phyloP scores from a whole-genome alignment of 176 grass and related monocot genomes.

The Triticum urartu region DNA sequence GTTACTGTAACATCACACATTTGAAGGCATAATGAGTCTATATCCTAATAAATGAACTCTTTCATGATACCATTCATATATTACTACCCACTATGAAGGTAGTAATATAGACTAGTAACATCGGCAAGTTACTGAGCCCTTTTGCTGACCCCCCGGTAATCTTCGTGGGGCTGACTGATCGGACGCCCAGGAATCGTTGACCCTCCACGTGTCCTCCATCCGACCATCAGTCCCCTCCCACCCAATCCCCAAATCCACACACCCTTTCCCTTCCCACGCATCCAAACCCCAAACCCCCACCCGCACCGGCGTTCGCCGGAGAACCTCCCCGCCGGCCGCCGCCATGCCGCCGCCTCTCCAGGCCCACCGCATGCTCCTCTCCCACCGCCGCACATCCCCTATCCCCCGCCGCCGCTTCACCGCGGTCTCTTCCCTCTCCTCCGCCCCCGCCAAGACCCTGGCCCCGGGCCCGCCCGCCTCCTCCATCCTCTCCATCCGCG shows the following conservation, averaged over 20 bases:
- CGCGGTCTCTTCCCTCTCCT: slow-evolving; percentile 41
- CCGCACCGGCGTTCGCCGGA: slow-evolving; percentile 23
- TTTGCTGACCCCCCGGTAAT: neutral
- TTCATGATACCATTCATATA: too few relatives aligned
- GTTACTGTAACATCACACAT: too few relatives aligned
- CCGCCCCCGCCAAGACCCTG: slow-evolving; percentile 43
- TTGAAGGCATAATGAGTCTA: too few relatives aligned
- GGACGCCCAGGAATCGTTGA: neutral
- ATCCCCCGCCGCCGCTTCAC: slow-evolving; percentile 39
- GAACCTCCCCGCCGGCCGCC: slow-evolving; percentile 26
- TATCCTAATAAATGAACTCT: too few relatives aligned
- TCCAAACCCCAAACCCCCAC: slow-evolving; percentile 28
- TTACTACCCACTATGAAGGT: too few relatives aligned
- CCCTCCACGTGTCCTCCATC: slow-evolving; percentile 2
- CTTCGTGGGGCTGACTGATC: neutral
- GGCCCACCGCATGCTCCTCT: slow-evolving; percentile 57
- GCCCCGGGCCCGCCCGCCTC: slow-evolving; percentile 27
- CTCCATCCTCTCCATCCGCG: slow-evolving; percentile 65
- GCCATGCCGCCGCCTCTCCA: slow-evolving; percentile 68
- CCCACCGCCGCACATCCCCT: slow-evolving; percentile 33
- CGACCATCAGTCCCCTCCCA: neutral
- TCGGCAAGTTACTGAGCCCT: too few relatives aligned
- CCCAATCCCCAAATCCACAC: slow-evolving; percentile 36
- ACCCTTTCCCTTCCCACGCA: neutral
- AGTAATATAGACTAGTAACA: too few relatives aligned